Conservation (phyloP, 768 basidiomycete species). For the Saitozyma sp. region DNA sequence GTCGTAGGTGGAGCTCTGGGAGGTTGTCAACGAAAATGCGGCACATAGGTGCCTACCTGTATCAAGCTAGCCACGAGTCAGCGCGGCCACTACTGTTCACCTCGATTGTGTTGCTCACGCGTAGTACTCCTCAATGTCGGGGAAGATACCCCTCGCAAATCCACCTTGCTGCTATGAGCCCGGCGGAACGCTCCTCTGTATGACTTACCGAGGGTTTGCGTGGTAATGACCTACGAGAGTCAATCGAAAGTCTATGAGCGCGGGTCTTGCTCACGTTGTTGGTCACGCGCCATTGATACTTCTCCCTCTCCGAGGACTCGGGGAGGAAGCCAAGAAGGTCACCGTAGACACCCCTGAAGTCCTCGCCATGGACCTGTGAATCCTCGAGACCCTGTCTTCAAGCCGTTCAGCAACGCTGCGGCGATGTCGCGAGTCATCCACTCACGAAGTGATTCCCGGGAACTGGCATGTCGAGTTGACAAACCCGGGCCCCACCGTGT, state of each 20-base stretch:
- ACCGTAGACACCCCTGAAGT: slow-evolving; percentile 32
- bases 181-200: not conserved
- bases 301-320: slow-evolving; percentile 14
- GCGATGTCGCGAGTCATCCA: not conserved
- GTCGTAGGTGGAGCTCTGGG: slow-evolving; percentile 28
- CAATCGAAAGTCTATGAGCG: not conserved
- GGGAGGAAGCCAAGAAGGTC: slow-evolving; percentile 36
- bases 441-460: slow-evolving; percentile 30
- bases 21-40: not conserved
- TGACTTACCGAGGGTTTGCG: slow-evolving; percentile 25
- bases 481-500: slow-evolving; percentile 24
- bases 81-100: not conserved
- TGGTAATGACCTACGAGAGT: slow-evolving; percentile 13
- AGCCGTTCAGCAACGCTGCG: not conserved
- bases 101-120: slow-evolving; percentile 6
- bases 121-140: slow-evolving; percentile 20
- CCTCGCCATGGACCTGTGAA: slow-evolving; percentile 22
- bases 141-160: slow-evolving; percentile 29
- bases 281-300: slow-evolving; percentile 34
- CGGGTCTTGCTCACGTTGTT: slow-evolving; percentile 23
- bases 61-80: not conserved
- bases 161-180: slow-evolving; percentile 15
- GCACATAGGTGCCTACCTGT: not conserved
- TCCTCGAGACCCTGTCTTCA: slow-evolving; percentile 25
- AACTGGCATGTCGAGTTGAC: slow-evolving; percentile 33